Evolutionary conservation across 495 filamentous ascomycete species (phyloP), one percentile per base, ranked within the genome.

Genomic region (Pseudoneurospora amorphoporcata): DNA sequence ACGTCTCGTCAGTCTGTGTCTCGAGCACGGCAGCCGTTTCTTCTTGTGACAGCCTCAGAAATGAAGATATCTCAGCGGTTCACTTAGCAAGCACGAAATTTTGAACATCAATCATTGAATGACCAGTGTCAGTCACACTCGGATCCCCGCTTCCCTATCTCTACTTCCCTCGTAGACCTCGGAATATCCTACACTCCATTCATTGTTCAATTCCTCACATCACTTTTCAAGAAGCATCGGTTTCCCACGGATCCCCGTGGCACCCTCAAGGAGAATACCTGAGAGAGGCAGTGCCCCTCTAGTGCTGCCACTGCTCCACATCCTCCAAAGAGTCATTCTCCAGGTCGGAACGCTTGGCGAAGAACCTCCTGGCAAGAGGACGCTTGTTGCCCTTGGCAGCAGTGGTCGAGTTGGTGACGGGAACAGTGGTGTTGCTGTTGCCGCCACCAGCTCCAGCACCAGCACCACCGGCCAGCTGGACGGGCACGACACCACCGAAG

Each of bases 401-500:
- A 19, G 23, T 40, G 47, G 58, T 65, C 38, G 43, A 12, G 47
- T 29, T 53, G 35, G 32, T 37, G 19, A 37, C 37, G 35, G 53
- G 53, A 6, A 16, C 16, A 40, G 68, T 72, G n/a, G 58, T 65
- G 47, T 69, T 37, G 16, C 14, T 68, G 69, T 73, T 73, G 10
- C 72, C 68, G 32, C 14, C 47, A 17, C 37, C 65, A 43, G 35
- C 29, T 19, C 45, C 72, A 61, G 72, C 70, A 10, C 45, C 72
- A 61, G 72, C 70, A 10, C 68, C 70, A 38, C 68, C 72, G 35
- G 75, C 81, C 81, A 84, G 82, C 77, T 88, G 86, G 37, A 88
- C 83, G 3, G 86, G 85, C 16, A 87, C 81, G 43, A 86, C 85
- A 32, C 86, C 86, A 14, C 86, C 86, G 69, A 88, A 88, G 4